Evolutionary conservation across 1,284 basidiomycete species (phyloP).

Genomic region (Neonothopanus nambi): DNA sequence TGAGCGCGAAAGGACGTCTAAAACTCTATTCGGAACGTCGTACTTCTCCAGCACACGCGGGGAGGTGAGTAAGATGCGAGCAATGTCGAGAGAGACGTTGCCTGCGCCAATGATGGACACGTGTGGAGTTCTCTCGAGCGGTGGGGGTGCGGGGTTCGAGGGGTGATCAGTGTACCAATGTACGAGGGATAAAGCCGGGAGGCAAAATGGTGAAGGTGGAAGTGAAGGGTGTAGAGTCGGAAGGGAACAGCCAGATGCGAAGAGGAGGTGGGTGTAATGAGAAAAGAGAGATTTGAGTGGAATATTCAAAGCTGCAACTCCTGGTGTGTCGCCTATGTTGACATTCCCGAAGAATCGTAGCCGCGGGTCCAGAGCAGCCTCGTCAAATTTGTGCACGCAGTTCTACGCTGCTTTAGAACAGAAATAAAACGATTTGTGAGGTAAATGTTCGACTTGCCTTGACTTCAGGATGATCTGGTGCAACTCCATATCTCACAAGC

Average conservation of each 20-base stretch:
- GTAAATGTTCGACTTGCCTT: constrained; percentile 61
- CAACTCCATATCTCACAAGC: constrained; percentile 94
- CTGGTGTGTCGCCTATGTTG: constrained; percentile 63
- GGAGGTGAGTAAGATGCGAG: constrained; percentile 82
- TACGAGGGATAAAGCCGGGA: constrained; percentile 77
- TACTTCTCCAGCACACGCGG: constrained; percentile 66
- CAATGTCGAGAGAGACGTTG: constrained; percentile 94
- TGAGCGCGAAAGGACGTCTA: constrained; percentile 68
- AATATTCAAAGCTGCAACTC: constrained; percentile 52
- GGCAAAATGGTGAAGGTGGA: constrained; percentile 53
- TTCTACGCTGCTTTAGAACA: constrained; percentile 69
- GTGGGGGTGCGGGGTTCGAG: constrained; percentile 53
- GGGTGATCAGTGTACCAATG: constrained; percentile 99
- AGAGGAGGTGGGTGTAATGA: constrained; percentile 81
- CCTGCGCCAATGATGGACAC: constrained; percentile 93
- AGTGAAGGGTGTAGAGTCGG: constrained; percentile 59
- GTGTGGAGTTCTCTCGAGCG: constrained; percentile 63
- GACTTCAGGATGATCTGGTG: constrained; percentile 98
- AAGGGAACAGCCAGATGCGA: constrained; percentile 78
- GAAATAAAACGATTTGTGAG: constrained; percentile 3
- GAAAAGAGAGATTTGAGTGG: constrained; percentile 57
- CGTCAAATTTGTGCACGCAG: constrained; percentile 94
- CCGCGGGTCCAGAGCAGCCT: constrained; percentile 69
- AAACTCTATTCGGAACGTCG: constrained; percentile 80
- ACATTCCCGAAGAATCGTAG: constrained; percentile 94